Conservation (phyloP, 257 asterid species). For the Lycium barbarum region DNA sequence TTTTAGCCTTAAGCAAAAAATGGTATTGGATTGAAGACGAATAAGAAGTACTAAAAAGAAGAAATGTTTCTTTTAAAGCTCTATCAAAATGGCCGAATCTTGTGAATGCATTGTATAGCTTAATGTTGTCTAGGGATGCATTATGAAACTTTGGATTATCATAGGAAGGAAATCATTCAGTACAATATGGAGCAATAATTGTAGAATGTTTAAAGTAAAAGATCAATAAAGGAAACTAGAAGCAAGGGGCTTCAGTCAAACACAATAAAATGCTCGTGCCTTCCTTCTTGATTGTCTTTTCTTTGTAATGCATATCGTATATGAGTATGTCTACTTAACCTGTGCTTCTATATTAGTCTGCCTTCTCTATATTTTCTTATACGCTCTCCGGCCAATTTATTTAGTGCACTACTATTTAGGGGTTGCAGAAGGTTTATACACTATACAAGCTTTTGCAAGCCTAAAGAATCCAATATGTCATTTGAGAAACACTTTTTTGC, state of each 20-base stretch:
- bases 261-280: not conserved
- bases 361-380: not conserved
- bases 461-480: too few relatives aligned
- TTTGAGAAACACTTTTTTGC: too few relatives aligned
- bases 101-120: not conserved
- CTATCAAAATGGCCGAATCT: not conserved
- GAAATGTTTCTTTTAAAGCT: not conserved
- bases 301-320: too few relatives aligned
- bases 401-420: too few relatives aligned
- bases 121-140: not conserved
- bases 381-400: not conserved
- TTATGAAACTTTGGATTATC: not conserved
- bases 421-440: not conserved
- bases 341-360: not conserved
- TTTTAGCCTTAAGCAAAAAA: too few relatives aligned
- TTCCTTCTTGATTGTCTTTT: too few relatives aligned
- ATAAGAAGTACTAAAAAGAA: not conserved
- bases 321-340: not conserved
- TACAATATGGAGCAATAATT: not conserved
- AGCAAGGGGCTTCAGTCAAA: not conserved
- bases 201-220: not conserved
- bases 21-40: not conserved
- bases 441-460: too few relatives aligned
- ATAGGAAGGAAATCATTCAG: not conserved
- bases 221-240: not conserved